Evolutionary conservation across 148 eudicot genomes (phyloP), one percentile per base, ranked within the genome.

Genomic region (Fallopia convolvulus): DNA sequence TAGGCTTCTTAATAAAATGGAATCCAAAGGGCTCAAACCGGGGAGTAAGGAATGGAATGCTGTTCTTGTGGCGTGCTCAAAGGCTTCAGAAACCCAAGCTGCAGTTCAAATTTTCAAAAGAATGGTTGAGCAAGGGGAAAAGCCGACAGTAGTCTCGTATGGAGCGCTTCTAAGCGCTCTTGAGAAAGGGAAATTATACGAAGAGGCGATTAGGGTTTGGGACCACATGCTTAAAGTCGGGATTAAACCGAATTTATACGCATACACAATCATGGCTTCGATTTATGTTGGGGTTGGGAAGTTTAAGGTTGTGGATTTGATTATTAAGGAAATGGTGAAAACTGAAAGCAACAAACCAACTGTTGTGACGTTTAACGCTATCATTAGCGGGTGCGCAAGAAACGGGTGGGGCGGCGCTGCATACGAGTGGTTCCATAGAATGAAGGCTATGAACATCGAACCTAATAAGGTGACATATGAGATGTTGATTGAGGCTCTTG

Each of bases 161-260:
- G 98, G 93, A 63, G 99, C 98, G 0, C 82, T 95, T 81, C 92
- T 95, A 61, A 95, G 97, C 73, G 99, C 97, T 52, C 97, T 95
- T 26, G 94, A 93, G 81, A 95, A 93, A 85, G 97, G 98, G 32
- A 87, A 89, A 52, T 80, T 90, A 53, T 91, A 91, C 17, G 94
- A 88, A 9, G 94, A 93, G 77, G 98, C 98, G 23, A 75, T 81
- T 76, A 82, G 81, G 60, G 99, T 95, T 9, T 95, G 97, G 97
- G 89, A 91, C 49, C 97, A 90, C 79, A 95, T 95, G 98, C 70
- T 84, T 30, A 93, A 86, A 83, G 83, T 95, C 11, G 94, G 94
- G 4, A 75, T 95, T 20, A 78, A 90, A 80, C 97, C 94, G 7
- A 95, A 95, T 74, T 26, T 90, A 61, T 86, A 95, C 77, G 90